Evolutionary conservation across 225 moss, liverwort and hornwort species (phyloP), one percentile per base, ranked within the genome.

Genomic region (Asterella californica): DNA sequence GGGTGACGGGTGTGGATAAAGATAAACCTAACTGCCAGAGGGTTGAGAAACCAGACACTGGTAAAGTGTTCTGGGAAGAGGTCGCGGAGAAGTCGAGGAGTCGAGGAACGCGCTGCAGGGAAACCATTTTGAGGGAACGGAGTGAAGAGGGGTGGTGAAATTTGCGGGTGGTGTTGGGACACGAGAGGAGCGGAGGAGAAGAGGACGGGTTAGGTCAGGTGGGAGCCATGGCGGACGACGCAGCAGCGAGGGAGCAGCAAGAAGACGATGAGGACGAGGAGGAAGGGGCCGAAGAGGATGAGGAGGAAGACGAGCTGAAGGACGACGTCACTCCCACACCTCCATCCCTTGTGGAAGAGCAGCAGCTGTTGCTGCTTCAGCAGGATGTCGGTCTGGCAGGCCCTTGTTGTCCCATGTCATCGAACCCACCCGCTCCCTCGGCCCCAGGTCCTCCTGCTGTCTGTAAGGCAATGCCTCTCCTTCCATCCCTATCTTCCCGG

Each of bases 191-290:
- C n/a, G n/a, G n/a, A n/a, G n/a, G 42, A 27, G 73, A 50, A 48
- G 55, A 55, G n/a, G n/a, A n/a, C 53, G 34, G 75, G 60, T 42
- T 42, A 45, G 76, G 57, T 61, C 37, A 59, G 76, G 61, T 60
- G 22, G 30, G 76, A 76, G 80, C 80, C 48, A 84, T 84, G 84
- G 84, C 84, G 81, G 78, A 81, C 72, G 74, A 84, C 18, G 50
- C 50, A 22, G 48, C 71, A 71, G 76, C 73, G 57, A 68, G 47
- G 74, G 78, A 70, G 32, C 45, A 48, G 12, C 42, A 76, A 29
- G 50, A 78, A 37, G 52, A 50, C 27, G 78, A 78, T 32, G 65
- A 83, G 46, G 80, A 75, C 9, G 80, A 74, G 3, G 68, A 47
- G 47, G 47, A 25, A 9, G 64, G 50, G 34, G 83, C 76, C 8